Percentiles rank a stretch among this genome's conserved stretches.
Evolutionary conservation across 768 basidiomycete species (phyloP).

Genomic region (Hirschioporus abietinus): DNA sequence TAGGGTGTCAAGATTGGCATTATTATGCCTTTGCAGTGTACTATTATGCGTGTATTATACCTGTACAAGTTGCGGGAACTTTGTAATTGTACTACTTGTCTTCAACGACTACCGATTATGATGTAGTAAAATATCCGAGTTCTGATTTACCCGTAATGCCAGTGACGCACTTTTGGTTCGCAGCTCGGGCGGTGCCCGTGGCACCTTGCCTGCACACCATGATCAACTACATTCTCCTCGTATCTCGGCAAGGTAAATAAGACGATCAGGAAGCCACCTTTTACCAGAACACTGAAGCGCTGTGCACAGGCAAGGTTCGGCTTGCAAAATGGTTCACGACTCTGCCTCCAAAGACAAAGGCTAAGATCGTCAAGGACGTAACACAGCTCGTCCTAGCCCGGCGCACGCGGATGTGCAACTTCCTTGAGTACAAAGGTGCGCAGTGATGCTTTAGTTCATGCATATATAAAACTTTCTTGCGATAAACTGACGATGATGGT

Average conservation of each 20-base stretch:
- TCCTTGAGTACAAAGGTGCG: constrained; percentile 93
- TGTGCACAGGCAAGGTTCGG: constrained; percentile 73
- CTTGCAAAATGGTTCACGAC: constrained; percentile 96
- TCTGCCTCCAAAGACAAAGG: constrained; percentile 71
- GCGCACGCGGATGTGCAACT: constrained; percentile 90
- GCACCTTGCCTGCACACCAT: constrained; percentile 27
- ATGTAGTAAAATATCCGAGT: neutral
- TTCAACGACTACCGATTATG: neutral
- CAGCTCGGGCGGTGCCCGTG: neutral
- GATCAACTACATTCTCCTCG: constrained; percentile 91
- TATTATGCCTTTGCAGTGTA: neutral
- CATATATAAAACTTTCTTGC: neutral
- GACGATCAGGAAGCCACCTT: neutral
- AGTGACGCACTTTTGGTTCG: too few species aligned
- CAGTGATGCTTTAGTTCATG: neutral
- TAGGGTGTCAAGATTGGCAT: neutral
- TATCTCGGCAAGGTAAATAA: constrained; percentile 72
- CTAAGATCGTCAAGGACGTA: constrained; percentile 93
- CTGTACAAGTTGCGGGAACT: neutral
- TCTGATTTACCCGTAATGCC: neutral
- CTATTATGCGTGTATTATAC: neutral
- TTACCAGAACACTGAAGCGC: neutral
- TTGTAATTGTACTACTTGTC: neutral
- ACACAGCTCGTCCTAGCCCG: constrained; percentile 88
- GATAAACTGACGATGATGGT: neutral